phyloP scores from a whole-genome alignment of 2,329 filamentous ascomycete genomes.

The Xylariomycetidae sp. region DNA sequence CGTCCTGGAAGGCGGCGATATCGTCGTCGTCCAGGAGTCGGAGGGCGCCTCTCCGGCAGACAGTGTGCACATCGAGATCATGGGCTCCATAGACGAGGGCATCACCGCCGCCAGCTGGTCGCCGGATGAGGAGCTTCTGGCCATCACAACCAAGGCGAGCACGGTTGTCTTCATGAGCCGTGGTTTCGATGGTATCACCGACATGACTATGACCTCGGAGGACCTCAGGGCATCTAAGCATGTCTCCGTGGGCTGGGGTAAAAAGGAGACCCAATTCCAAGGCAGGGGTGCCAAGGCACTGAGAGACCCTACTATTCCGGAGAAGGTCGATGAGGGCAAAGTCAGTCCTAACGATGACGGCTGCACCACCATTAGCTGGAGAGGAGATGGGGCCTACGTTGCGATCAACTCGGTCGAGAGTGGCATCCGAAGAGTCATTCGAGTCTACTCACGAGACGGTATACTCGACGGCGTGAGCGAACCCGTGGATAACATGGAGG shows the following conservation, averaged over 20 bases:
- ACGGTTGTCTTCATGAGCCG: slow-evolving; percentile 90
- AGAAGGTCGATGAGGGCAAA: slow-evolving; percentile 79
- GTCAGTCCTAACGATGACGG: slow-evolving; percentile 70
- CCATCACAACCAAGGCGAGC: slow-evolving; percentile 71
- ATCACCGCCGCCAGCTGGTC: slow-evolving; percentile 90
- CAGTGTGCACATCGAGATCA: slow-evolving; percentile 84
- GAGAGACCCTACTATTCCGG: slow-evolving; percentile 89
- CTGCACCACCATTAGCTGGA: slow-evolving; percentile 74
- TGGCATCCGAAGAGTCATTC: slow-evolving; percentile 67
- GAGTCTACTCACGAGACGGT: slow-evolving; percentile 87
- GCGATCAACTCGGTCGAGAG: slow-evolving; percentile 76
- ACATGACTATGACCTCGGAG: slow-evolving; percentile 63
- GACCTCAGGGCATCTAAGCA: slow-evolving; percentile 86
- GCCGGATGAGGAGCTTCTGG: slow-evolving; percentile 85
- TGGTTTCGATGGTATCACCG: slow-evolving; percentile 76
- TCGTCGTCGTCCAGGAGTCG: slow-evolving; percentile 75
- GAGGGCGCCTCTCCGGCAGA: slow-evolving; percentile 36
- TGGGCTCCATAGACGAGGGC: slow-evolving; percentile 88
- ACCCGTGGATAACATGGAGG: slow-evolving; percentile 87
- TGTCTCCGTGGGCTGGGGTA: slow-evolving; percentile 96
- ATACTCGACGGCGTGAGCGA: slow-evolving; percentile 90
- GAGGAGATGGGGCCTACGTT: slow-evolving; percentile 87
- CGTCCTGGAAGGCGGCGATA: slow-evolving; percentile 84
- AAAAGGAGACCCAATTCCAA: slow-evolving; percentile 96
- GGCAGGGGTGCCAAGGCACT: slow-evolving; percentile 81